phyloP scores from a whole-genome alignment of 73 alveolate genomes.

The Paramecium tetraurelia region DNA sequence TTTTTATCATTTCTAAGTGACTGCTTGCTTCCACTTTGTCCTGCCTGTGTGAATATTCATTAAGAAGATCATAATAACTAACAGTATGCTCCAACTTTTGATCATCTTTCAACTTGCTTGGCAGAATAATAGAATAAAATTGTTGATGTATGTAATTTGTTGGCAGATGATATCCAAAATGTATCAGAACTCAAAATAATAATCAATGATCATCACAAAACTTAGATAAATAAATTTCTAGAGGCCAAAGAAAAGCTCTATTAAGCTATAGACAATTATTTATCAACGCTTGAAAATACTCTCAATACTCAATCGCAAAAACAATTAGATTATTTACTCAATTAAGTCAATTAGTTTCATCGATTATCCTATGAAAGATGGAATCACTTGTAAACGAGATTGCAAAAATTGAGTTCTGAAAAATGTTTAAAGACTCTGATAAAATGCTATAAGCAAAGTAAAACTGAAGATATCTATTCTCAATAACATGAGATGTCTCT shows the following conservation, averaged over 20 bases:
- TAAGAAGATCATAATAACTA: neutral
- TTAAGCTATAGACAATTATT: neutral
- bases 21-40: neutral
- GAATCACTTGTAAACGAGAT: neutral
- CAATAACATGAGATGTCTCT: neutral
- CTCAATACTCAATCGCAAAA: neutral
- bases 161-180: neutral
- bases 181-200: neutral
- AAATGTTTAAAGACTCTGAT: neutral
- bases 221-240: neutral
- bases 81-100: neutral
- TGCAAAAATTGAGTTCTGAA: neutral
- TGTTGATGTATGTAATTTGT: neutral
- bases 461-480: neutral
- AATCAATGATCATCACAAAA: neutral
- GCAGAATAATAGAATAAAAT: constrained; percentile 8
- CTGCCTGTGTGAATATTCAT: constrained; percentile 6
- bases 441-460: neutral
- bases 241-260: neutral
- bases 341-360: neutral
- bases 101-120: neutral
- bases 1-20: neutral
- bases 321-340: neutral
- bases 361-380: neutral
- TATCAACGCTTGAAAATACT: neutral